Evolutionary conservation across 2,329 filamentous ascomycete species (phyloP).

Genomic region (Diaporthe ampelina): DNA sequence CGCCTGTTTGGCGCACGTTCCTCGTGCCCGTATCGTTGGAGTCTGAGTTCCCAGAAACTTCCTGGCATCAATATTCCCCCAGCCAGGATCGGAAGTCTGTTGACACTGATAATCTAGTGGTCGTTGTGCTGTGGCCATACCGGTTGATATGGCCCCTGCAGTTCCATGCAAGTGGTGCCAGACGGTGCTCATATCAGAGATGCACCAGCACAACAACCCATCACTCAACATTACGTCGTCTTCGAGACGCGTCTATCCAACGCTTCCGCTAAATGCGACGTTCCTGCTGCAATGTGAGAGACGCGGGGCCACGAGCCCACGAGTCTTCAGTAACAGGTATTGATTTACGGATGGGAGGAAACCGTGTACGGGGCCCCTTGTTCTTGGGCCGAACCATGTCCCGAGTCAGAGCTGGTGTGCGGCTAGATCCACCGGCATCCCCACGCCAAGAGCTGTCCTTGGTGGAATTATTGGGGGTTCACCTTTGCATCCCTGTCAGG

Average conservation of each 20-base stretch:
- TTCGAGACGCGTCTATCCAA: too few relatives aligned
- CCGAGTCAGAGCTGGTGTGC: background rate
- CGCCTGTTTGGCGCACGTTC: background rate
- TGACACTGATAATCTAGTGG: background rate
- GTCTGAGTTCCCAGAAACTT: too few relatives aligned
- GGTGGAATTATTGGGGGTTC: slow-evolving; percentile 32
- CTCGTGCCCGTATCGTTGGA: background rate
- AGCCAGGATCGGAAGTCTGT: background rate
- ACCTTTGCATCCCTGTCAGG: slow-evolving; percentile 11
- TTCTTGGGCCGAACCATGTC: background rate
- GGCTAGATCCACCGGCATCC: background rate
- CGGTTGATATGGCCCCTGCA: background rate
- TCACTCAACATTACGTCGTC: background rate
- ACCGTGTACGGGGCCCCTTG: background rate
- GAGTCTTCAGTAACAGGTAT: background rate
- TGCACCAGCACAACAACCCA: background rate
- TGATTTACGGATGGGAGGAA: background rate
- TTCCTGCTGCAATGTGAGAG: background rate
- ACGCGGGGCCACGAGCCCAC: background rate
- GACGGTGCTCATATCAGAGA: background rate
- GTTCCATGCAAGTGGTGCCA: too few relatives aligned
- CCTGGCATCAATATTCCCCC: too few relatives aligned
- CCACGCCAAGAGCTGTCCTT: slow-evolving; percentile 21
- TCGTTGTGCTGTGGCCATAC: background rate
- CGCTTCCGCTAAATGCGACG: background rate